These are phyloP conservation scores for Millerago galiae DNA, from an alignment of 805 yeast genomes.

Conservation along the genomic window DNA sequence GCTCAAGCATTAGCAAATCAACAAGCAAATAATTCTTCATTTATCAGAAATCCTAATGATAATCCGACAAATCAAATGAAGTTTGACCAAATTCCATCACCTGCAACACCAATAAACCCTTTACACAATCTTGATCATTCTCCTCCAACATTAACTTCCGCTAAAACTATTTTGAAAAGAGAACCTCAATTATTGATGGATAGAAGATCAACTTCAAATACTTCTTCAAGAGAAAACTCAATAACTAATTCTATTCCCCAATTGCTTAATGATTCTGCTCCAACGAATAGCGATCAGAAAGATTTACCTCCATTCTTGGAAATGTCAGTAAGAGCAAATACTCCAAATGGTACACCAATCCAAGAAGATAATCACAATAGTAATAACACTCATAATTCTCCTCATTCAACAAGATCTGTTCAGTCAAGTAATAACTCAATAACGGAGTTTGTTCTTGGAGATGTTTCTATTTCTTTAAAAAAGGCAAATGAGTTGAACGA, in stretches of 20 bases:
- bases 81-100: conserved; percentile 11
- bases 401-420: conserved; percentile 19
- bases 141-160: conserved; percentile 23
- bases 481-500: conserved; percentile 71
- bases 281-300: conserved; percentile 30
- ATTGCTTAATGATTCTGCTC: conserved; percentile 37
- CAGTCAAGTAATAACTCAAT: conserved; percentile 26
- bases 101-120: conserved; percentile 17
- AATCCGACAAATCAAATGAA: conserved; percentile 5
- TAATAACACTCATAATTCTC: conserved; percentile 9
- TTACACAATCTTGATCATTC: conserved; percentile 6
- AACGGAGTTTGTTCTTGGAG: conserved; percentile 69
- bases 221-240: conserved; percentile 18
- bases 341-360: conserved; percentile 12
- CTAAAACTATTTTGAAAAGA: conserved; percentile 38
- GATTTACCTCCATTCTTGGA: conserved; percentile 38
- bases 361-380: conserved; percentile 4
- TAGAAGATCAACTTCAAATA: conserved; percentile 20
- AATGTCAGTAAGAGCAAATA: conserved; percentile 34
- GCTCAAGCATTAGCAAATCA: conserved; percentile 49
- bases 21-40: conserved; percentile 5
- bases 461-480: conserved; percentile 56
- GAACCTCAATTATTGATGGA: conserved; percentile 38
- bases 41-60: neutral
- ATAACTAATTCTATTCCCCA: conserved; percentile 26